Base-by-base conservation (phyloP, 2,329 filamentous ascomycete species). In the Botryosphaeria agaves region DNA sequence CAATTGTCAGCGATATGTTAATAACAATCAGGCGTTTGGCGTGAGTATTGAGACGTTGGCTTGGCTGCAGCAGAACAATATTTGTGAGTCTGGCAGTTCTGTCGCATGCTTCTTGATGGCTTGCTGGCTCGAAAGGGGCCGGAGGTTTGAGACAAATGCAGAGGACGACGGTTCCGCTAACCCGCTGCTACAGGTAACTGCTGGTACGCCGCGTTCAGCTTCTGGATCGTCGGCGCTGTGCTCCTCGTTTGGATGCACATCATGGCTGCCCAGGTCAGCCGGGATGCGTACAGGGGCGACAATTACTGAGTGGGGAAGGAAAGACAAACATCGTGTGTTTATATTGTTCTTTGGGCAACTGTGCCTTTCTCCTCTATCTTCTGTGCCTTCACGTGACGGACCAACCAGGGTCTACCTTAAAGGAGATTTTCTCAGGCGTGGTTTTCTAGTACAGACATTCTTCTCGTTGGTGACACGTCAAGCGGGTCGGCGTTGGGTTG, bases 171-270 rank as follows among this genome's bases (percentile, higher is more conserved):
- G 32, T 12, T 32, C 11, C 29, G n/a, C n/a, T n/a, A n/a, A n/a
- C n/a, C n/a, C n/a, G n/a, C n/a, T n/a, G n/a, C n/a, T n/a, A 15
- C 37, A 68, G 64, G 64, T 46, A 63, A 69, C 43, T 69, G 64
- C 44, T 76, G 72, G 72, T 61, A 66, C 41, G 68, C 71, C 0
- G 64, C 59, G 3, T 76, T 76, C 41, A 65, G 69, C 7, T 73
- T 75, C 41, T 72, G 70, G 54, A 64, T 76, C 32, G 57, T 76
- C 11, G 69, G 69, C 23, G 59, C 61, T 1, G 61, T 74, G n/a
- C 72, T 76, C 41, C 62, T 73, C 43, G 46, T 75, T 14, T 76
- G 70, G 66, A 72, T 76, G 67, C 68, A 75, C 46, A 51, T 76
- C 28, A 66, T 76, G 59, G 66, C 63, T 5, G 63, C 56, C 47